phyloP scores from a whole-genome alignment of 345 rosid genomes.

The Eucalyptus melliodora region DNA sequence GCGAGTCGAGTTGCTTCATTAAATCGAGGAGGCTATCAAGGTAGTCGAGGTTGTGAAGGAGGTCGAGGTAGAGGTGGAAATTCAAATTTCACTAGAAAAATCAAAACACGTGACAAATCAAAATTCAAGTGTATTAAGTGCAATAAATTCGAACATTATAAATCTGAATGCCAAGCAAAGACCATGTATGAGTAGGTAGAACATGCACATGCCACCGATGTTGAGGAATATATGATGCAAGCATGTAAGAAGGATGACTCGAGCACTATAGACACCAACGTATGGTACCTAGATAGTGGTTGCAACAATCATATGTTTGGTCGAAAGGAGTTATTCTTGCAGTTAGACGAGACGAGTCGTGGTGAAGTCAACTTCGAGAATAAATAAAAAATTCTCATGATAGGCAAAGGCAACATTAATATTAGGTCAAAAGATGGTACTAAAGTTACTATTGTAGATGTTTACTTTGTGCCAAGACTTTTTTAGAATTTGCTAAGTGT shows the following conservation, averaged over 20 bases:
- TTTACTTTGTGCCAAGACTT: neutral
- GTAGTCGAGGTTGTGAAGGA: neutral
- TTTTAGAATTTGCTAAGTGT: neutral
- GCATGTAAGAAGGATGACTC: neutral
- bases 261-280: neutral
- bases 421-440: neutral
- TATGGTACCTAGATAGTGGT: neutral
- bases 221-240: neutral
- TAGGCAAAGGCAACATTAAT: neutral
- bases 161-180: neutral
- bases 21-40: neutral
- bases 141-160: too few species aligned
- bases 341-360: neutral
- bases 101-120: neutral
- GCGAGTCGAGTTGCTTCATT: neutral
- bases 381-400: too few species aligned
- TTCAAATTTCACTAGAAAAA: neutral
- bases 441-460: neutral
- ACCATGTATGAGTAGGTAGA: neutral
- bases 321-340: neutral
- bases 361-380: neutral
- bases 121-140: neutral
- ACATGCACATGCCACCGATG: neutral
- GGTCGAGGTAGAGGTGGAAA: neutral
- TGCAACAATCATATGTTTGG: neutral